Percentiles rank a stretch among this genome's conserved stretches.
phyloP scores from a whole-genome alignment of 106 monocot genomes.

The Iris macrosiphon region DNA sequence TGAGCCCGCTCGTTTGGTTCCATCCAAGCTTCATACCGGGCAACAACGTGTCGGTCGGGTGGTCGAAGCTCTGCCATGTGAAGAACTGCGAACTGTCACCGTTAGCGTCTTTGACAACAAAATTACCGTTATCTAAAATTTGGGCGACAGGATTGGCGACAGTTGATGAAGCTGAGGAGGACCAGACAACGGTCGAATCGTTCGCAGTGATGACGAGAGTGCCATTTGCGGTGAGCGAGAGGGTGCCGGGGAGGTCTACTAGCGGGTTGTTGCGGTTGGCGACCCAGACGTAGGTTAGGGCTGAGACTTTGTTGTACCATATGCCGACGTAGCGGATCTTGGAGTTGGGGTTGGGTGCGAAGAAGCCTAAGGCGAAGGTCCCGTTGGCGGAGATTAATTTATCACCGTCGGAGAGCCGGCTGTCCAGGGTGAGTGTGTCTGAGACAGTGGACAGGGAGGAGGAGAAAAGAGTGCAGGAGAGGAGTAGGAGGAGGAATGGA shows the following conservation, averaged over 20 bases:
- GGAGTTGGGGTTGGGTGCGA: conserved; percentile 4
- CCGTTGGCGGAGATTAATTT: conserved; percentile 16
- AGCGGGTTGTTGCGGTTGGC: conserved; percentile 28
- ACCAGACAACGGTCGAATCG: conserved; percentile 1
- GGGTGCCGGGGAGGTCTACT: neutral
- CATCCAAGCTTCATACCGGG: conserved; percentile 50
- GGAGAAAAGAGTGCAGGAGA: conserved; percentile 1
- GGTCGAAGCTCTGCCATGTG: conserved; percentile 64
- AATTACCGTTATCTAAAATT: conserved; percentile 43
- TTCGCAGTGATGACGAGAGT: conserved; percentile 11
- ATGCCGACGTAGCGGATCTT: conserved; percentile 25
- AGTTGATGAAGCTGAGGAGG: neutral
- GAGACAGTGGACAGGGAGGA: conserved; percentile 1
- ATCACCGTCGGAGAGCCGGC: conserved; percentile 6
- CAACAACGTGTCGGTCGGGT: conserved; percentile 53
- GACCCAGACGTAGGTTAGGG: conserved; percentile 26
- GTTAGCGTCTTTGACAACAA: conserved; percentile 15
- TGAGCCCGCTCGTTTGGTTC: conserved; percentile 15
- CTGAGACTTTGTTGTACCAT: conserved; percentile 23
- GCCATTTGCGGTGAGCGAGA: conserved; percentile 6
- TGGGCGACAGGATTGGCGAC: conserved; percentile 14
- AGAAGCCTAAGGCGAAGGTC: conserved; percentile 44
- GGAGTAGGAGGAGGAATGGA: neutral
- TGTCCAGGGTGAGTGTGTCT: conserved; percentile 3
- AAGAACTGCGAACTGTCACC: neutral